Conservation (phyloP, 202 grass and related monocot species). For the Tripidium arundinaceum region DNA sequence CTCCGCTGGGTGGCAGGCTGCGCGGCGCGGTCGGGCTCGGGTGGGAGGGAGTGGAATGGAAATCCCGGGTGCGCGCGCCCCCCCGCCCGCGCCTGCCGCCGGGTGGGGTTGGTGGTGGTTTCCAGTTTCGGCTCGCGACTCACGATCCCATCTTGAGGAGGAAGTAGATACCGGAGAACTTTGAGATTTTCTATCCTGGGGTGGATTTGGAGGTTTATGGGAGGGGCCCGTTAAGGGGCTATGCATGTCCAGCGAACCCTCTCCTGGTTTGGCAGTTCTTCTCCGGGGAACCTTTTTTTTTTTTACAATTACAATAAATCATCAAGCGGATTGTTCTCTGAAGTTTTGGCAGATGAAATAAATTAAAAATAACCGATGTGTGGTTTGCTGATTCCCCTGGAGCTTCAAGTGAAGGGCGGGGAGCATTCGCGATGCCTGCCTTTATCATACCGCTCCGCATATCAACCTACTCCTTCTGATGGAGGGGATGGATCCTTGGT, state of each 20-base stretch:
- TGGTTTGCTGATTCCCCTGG: too few species aligned
- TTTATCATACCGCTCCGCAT: too few species aligned
- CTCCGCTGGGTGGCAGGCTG: background rate
- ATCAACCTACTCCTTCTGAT: slow-evolving; percentile 35
- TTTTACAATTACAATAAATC: background rate
- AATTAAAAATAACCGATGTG: too few species aligned
- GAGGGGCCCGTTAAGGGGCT: background rate
- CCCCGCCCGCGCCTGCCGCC: background rate
- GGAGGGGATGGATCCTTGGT: slow-evolving; percentile 37
- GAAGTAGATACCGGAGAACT: background rate
- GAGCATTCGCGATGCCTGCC: too few species aligned
- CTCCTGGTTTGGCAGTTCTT: background rate
- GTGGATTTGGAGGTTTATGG: background rate
- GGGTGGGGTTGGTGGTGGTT: slow-evolving; percentile 16
- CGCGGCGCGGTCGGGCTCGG: background rate
- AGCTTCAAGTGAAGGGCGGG: too few species aligned
- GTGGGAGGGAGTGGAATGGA: background rate
- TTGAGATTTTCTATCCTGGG: background rate
- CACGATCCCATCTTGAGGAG: too few species aligned
- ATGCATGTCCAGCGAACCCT: background rate
- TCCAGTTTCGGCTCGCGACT: slow-evolving; percentile 11
- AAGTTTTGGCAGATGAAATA: too few species aligned
- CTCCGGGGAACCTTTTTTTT: background rate
- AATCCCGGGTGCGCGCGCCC: slow-evolving; percentile 28
- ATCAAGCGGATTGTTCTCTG: background rate